Evolutionary conservation across 768 basidiomycete genomes (phyloP).

Genomic region (Butyriboletus loyo): DNA sequence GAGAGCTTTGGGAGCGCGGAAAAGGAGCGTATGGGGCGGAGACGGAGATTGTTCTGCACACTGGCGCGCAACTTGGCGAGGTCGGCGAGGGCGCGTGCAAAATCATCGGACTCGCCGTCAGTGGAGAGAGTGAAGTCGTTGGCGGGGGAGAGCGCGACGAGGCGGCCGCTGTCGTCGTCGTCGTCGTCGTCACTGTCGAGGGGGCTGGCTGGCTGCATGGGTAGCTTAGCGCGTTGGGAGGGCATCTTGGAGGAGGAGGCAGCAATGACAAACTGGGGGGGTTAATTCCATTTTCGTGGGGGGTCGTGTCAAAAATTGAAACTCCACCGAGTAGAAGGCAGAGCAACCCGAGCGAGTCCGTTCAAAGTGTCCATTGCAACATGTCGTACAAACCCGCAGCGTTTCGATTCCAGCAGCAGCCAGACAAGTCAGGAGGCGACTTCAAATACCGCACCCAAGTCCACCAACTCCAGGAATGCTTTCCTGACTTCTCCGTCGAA

Average conservation of each 20-base stretch:
- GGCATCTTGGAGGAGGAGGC: conserved; percentile 11
- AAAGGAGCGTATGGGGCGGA: conserved; percentile 70
- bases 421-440: conserved; percentile 11
- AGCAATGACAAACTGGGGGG: conserved; percentile 20
- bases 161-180: conserved; percentile 26
- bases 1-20: conserved; percentile 48
- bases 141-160: conserved; percentile 33
- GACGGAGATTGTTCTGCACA: conserved; percentile 72
- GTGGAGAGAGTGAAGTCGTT: conserved; percentile 18
- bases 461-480: conserved; percentile 65
- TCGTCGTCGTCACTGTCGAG: not conserved
- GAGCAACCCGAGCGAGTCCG: not conserved
- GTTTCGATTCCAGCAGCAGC: conserved; percentile 23
- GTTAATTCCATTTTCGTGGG: conserved; percentile 1
- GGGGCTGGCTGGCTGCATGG: conserved; percentile 2
- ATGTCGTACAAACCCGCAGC: conserved; percentile 34
- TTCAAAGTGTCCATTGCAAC: not conserved
- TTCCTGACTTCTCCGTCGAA: conserved; percentile 67
- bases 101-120: conserved; percentile 45
- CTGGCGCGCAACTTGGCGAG: conserved; percentile 68
- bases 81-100: conserved; percentile 63
- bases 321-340: conserved; percentile 9
- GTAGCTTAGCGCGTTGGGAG: not conserved
- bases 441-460: conserved; percentile 54
- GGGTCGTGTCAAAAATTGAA: conserved; percentile 25